These are phyloP conservation scores for Alternaria brassicae DNA, from an alignment of 2,329 filamentous ascomycete genomes.

Conservation along the genomic window DNA sequence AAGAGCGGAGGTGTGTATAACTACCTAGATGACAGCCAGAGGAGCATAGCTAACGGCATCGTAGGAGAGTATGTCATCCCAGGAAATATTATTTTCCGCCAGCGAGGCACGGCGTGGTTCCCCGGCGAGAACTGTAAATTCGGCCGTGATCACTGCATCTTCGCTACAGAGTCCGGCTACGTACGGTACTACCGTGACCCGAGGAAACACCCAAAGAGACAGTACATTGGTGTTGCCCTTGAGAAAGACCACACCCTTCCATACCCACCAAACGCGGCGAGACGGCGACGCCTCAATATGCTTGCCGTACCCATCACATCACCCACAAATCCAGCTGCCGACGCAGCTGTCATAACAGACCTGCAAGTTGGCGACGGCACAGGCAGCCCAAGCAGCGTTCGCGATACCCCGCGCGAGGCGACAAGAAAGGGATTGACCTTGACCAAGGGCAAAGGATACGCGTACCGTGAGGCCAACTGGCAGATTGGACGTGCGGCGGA, in stretches of 20 bases:
- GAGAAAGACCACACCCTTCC: slow-evolving; percentile 82
- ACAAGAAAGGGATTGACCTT: slow-evolving; percentile 39
- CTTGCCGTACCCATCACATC: slow-evolving; percentile 54
- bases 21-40: not conserved
- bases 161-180: slow-evolving; percentile 82
- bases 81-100: slow-evolving; percentile 97
- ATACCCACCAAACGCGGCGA: slow-evolving; percentile 73
- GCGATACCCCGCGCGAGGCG: slow-evolving; percentile 42
- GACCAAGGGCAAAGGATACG: slow-evolving; percentile 61
- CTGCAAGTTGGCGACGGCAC: slow-evolving; percentile 13
- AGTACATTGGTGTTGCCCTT: slow-evolving; percentile 94
- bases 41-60: not conserved
- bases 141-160: slow-evolving; percentile 96
- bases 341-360: slow-evolving; percentile 33
- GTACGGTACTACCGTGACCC: slow-evolving; percentile 98
- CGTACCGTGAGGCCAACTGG: slow-evolving; percentile 72
- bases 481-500: slow-evolving; percentile 70
- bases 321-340: slow-evolving; percentile 17
- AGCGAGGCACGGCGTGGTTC: slow-evolving; percentile 93
- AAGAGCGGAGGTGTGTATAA: slow-evolving; percentile 74
- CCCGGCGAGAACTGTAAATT: slow-evolving; percentile 95
- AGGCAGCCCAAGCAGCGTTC: slow-evolving; percentile 22
- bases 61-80: slow-evolving; percentile 90
- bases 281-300: slow-evolving; percentile 79
- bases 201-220: slow-evolving; percentile 77